Percentiles rank a stretch among this genome's conserved stretches.
These are phyloP conservation scores for Polysphondylium violaceum DNA, from an alignment of 78 protist species.

Conservation along the genomic window DNA sequence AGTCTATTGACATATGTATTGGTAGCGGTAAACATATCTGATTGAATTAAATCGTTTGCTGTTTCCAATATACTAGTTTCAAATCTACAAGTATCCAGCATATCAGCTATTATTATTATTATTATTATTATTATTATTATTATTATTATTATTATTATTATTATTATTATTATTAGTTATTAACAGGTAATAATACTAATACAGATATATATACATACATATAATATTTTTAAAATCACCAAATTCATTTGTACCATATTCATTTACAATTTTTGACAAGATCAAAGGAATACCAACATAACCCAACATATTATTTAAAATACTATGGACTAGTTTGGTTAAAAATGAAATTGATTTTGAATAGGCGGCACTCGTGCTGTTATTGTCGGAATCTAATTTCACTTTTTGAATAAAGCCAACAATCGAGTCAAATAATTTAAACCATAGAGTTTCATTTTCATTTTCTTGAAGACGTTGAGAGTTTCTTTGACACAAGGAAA, in stretches of 20 bases:
- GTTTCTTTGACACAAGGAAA: slow-evolving; percentile 64
- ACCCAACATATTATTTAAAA: slow-evolving; percentile 76
- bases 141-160: neutral
- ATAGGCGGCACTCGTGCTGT: slow-evolving; percentile 25
- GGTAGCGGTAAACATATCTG: slow-evolving; percentile 57
- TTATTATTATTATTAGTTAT: neutral
- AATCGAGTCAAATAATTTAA: slow-evolving; percentile 55
- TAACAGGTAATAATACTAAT: neutral
- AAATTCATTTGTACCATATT: slow-evolving; percentile 64
- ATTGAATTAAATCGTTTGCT: slow-evolving; percentile 57
- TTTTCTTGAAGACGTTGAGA: slow-evolving; percentile 43
- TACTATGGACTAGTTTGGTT: slow-evolving; percentile 28
- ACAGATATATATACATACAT: neutral
- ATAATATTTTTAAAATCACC: slow-evolving; percentile 70
- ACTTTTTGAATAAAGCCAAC: slow-evolving; percentile 34
- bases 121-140: slow-evolving; percentile 1
- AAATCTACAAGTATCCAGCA: slow-evolving; percentile 66
- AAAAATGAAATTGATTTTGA: slow-evolving; percentile 19
- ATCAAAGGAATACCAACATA: slow-evolving; percentile 68
- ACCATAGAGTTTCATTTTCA: slow-evolving; percentile 71
- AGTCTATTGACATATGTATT: slow-evolving; percentile 3
- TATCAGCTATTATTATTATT: slow-evolving; percentile 4
- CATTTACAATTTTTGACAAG: slow-evolving; percentile 58
- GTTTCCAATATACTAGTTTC: slow-evolving; percentile 66
- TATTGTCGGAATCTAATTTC: neutral